Conservation (phyloP, 2,329 filamentous ascomycete genomes). For the Phialophora tarda region DNA sequence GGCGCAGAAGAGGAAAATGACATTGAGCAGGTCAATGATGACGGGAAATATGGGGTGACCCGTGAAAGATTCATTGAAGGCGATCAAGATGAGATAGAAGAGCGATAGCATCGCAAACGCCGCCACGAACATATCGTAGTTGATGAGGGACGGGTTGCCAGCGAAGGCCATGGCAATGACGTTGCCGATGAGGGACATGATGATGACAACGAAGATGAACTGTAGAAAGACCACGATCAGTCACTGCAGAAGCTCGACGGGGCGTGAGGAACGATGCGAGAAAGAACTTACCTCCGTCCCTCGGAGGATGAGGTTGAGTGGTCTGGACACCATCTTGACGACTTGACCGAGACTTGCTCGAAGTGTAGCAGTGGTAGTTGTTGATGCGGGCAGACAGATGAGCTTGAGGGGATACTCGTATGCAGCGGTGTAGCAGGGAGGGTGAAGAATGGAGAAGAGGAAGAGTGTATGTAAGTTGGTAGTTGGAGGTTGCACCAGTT, state of each 20-base stretch:
- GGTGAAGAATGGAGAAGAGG: neutral
- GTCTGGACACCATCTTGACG: constrained; percentile 49
- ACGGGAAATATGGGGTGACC: constrained; percentile 53
- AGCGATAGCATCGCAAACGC: constrained; percentile 56
- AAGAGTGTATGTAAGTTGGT: constrained; percentile 17
- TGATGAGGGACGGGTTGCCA: constrained; percentile 64
- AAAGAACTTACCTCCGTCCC: constrained; percentile 47
- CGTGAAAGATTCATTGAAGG: constrained; percentile 49
- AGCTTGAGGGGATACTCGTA: constrained; percentile 12
- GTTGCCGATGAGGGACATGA: constrained; percentile 67
- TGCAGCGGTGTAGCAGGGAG: constrained; percentile 10
- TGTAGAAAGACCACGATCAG: constrained; percentile 42
- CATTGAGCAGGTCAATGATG: constrained; percentile 54
- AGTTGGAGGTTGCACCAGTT: constrained; percentile 1
- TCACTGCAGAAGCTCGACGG: constrained; percentile 9
- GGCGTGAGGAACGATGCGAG: neutral
- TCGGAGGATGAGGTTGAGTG: constrained; percentile 49
- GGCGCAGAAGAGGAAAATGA: constrained; percentile 55
- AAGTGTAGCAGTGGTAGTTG: neutral
- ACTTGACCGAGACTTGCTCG: constrained; percentile 15
- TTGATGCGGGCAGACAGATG: constrained; percentile 9
- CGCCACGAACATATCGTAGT: constrained; percentile 57
- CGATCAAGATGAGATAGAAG: constrained; percentile 55
- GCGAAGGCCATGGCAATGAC: constrained; percentile 61
- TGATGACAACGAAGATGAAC: constrained; percentile 65